Evolutionary conservation across 257 asterid species (phyloP).

Genomic region (Solanum verrucosum): DNA sequence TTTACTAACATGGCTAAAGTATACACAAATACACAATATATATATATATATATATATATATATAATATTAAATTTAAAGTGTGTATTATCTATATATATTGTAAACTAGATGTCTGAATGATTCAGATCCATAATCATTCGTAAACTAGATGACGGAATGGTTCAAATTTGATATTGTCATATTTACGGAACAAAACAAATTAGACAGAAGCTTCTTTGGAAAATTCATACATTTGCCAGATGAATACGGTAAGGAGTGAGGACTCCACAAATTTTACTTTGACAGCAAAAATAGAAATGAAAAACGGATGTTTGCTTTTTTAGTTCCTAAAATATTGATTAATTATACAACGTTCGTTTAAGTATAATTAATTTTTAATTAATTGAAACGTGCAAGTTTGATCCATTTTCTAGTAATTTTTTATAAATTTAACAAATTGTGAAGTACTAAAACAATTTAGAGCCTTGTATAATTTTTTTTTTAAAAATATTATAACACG

Average conservation of each 20-base stretch:
- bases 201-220: background rate
- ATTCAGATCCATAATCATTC: no score
- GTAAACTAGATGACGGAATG: no score
- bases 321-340: background rate
- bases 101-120: no score
- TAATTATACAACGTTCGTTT: background rate
- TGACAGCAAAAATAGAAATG: background rate
- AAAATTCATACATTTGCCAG: background rate
- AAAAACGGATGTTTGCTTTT: background rate
- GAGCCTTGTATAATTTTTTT: background rate
- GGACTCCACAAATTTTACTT: background rate
- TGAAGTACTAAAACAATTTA: background rate
- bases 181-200: background rate
- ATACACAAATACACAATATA: background rate
- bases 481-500: background rate
- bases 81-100: no score
- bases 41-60: no score
- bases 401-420: background rate
- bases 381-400: background rate
- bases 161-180: background rate
- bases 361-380: background rate
- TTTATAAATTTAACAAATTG: background rate
- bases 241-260: background rate
- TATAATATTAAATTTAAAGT: no score
- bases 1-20: background rate